Evolutionary conservation across 108 stramenopile genomes (phyloP), one percentile per base, ranked within the genome.

Genomic region (Hondaea fermentalgiana): DNA sequence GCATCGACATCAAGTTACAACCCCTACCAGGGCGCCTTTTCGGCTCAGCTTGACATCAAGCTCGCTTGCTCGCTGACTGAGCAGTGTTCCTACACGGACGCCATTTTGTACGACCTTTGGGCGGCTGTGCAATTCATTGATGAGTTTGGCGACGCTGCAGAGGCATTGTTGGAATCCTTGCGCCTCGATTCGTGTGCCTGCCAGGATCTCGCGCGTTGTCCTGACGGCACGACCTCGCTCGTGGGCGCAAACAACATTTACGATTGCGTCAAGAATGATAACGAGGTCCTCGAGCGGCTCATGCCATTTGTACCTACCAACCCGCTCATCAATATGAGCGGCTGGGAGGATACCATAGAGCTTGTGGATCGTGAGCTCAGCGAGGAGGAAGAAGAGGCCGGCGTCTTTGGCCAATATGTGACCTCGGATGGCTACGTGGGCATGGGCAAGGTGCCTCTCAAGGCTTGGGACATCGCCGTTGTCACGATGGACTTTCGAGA

Each of bases 111-210:
- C 55, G 93, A 96, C 87, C 89, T 96, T 10, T 90, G 93, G 72
- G 83, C 72, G 29, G 94, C 96, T 25, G 72, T 96, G 19, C 88
- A 92, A 19, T 90, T 95, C 21, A 92, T 96, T 53, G 95, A 96
- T 60, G 93, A 96, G 89, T 95, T 93, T 69, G 96, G 96, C 21
- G 92, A 92, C 58, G 76, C 57, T 58, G 88, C 94, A 8, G 92
- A 94, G 69, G 3, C 88, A 12, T 60, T 93, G 0, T 72, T 93
- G 53, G 64, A 72, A 35, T 45, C 90, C 72, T 57, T 89, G 43
- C 76, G 95, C 28, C 88, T 95, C 5, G 95, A 96, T 89, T 89
- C 95, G 90, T 96, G 96, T 72, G 93, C 94, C 51, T 97, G 96
- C 88, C 93, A 96, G 88, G 55, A 91, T 60, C 88, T 95, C 12